Conservation (phyloP, 805 yeast genomes). For the Zygosaccharomyces rouxii region DNA sequence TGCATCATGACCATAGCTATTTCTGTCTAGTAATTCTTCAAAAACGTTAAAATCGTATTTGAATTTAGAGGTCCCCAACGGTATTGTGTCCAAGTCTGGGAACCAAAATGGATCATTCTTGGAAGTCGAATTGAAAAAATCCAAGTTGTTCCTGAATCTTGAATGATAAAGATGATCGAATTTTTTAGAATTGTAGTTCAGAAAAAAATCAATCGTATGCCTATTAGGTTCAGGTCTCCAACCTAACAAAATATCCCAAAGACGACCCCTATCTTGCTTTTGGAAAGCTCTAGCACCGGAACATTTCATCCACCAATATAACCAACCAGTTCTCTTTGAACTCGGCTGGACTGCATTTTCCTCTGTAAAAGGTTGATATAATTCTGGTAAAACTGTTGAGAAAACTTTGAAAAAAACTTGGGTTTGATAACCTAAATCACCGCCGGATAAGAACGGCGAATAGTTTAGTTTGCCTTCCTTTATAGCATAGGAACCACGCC, state of each 20-base stretch:
- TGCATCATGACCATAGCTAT: conserved; percentile 21
- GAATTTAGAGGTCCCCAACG: conserved; percentile 25
- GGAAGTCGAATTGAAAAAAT: conserved; percentile 11
- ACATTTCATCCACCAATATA: conserved; percentile 92
- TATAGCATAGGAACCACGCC: conserved; percentile 9
- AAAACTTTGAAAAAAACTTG: conserved; percentile 51
- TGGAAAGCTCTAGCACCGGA: conserved; percentile 84
- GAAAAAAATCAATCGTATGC: conserved; percentile 32
- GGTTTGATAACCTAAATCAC: conserved; percentile 32
- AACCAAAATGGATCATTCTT: conserved; percentile 36
- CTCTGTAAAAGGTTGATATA: conserved; percentile 69
- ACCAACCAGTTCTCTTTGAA: conserved; percentile 70
- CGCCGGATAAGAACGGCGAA: conserved; percentile 35
- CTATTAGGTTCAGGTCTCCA: conserved; percentile 50
- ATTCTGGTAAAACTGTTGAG: conserved; percentile 68
- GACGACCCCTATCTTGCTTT: conserved; percentile 72
- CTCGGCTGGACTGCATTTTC: conserved; percentile 66
- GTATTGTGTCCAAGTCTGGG: conserved; percentile 32
- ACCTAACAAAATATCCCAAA: conserved; percentile 85
- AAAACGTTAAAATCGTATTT: conserved; percentile 30
- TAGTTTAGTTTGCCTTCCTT: conserved; percentile 18
- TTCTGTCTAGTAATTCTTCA: conserved; percentile 27
- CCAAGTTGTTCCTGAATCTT: conserved; percentile 21
- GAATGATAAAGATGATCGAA: conserved; percentile 30
- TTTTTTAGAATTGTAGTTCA: conserved; percentile 33